Evolutionary conservation across 2,329 filamentous ascomycete genomes (phyloP).

Genomic region (Alternaria hordeiaustralica): DNA sequence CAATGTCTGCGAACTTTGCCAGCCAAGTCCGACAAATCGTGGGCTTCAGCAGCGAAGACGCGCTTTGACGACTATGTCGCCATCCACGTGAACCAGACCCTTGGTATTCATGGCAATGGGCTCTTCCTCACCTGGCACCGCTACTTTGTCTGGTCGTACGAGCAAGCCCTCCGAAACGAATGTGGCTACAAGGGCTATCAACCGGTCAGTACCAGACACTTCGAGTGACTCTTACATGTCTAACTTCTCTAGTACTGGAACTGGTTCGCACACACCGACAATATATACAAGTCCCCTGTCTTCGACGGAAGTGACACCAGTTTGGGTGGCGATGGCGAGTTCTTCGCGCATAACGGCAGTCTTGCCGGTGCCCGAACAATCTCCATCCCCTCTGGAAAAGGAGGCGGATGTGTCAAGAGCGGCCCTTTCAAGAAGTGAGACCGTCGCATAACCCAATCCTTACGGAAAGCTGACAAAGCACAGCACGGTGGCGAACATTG

Average conservation of each 20-base stretch:
- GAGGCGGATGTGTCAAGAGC: constrained; percentile 4
- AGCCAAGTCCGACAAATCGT: not conserved
- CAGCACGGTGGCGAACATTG: constrained; percentile 4
- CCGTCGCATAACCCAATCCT: not conserved
- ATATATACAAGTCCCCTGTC: constrained; percentile 1
- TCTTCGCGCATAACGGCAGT: constrained; percentile 6
- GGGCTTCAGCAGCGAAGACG: constrained; percentile 7
- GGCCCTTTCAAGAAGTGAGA: constrained; percentile 9
- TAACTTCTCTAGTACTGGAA: constrained; percentile 4
- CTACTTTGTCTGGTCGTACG: constrained; percentile 8
- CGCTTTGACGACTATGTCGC: constrained; percentile 10
- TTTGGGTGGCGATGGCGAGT: constrained; percentile 6
- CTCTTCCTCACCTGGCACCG: constrained; percentile 6
- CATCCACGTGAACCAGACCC: constrained; percentile 6
- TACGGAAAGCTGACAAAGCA: not conserved
- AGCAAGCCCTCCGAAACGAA: constrained; percentile 7
- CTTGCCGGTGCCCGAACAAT: constrained; percentile 1
- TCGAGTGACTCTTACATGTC: not conserved
- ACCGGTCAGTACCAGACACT: not conserved
- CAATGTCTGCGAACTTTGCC: constrained; percentile 6
- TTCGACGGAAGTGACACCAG: constrained; percentile 7
- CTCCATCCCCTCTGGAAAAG: constrained; percentile 2
- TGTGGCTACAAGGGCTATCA: constrained; percentile 9
- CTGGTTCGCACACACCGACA: constrained; percentile 4
- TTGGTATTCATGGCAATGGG: constrained; percentile 2